phyloP scores from a whole-genome alignment of 2,329 filamentous ascomycete genomes.

The Monilinia aucupariae region DNA sequence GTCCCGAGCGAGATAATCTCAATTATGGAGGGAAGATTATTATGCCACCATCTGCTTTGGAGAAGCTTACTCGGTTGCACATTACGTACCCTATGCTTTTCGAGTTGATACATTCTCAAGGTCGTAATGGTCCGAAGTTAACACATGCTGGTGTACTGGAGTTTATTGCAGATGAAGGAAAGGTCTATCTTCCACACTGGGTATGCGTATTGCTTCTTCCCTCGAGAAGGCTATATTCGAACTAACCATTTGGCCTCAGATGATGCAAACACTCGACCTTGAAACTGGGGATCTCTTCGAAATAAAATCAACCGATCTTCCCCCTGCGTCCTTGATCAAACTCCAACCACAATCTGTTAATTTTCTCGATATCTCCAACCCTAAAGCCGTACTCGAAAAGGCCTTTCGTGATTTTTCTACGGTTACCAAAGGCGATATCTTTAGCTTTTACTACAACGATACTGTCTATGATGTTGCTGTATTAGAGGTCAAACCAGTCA shows the following conservation, averaged over 20 bases:
- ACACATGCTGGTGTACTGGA: conserved; percentile 94
- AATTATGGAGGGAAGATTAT: conserved; percentile 98
- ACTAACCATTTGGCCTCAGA: conserved; percentile 44
- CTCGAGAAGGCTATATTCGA: neutral
- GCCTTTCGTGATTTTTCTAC: conserved; percentile 95
- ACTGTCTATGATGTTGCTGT: conserved; percentile 90
- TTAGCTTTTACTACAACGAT: conserved; percentile 96
- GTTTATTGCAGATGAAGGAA: conserved; percentile 95
- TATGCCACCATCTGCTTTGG: conserved; percentile 89
- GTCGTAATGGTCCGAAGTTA: conserved; percentile 54
- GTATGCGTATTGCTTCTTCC: conserved; percentile 42
- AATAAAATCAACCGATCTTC: conserved; percentile 88
- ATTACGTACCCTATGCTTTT: conserved; percentile 97
- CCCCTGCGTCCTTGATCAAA: conserved; percentile 88
- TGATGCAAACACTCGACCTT: conserved; percentile 87
- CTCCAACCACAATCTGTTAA: conserved; percentile 88
- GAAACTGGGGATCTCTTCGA: conserved; percentile 93
- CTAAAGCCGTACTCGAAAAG: conserved; percentile 93
- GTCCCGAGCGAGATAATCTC: conserved; percentile 78
- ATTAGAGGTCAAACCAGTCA: conserved; percentile 83
- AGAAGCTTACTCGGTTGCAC: conserved; percentile 92
- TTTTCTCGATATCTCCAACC: conserved; percentile 95
- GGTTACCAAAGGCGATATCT: conserved; percentile 86
- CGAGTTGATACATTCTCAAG: conserved; percentile 86
- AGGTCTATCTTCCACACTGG: conserved; percentile 95